phyloP scores from a whole-genome alignment of 2,329 filamentous ascomycete genomes.

The Ambrosiella cleistominuta region DNA sequence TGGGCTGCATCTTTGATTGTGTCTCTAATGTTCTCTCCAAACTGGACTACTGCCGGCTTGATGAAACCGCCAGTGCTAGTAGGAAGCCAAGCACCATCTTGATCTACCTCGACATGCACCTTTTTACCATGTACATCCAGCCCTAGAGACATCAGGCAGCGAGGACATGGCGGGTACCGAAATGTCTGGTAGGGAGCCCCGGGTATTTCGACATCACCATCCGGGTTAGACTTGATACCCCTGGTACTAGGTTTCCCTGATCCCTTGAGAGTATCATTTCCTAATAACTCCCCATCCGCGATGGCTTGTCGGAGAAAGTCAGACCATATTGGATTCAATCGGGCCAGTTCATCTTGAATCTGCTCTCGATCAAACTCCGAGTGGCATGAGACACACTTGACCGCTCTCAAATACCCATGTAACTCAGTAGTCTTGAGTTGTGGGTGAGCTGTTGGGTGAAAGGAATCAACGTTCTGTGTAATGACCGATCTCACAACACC shows the following conservation, averaged over 20 bases:
- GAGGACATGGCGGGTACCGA: slow-evolving; percentile 76
- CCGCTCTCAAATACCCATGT: slow-evolving; percentile 72
- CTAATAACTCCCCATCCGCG: slow-evolving; percentile 29
- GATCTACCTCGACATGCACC: slow-evolving; percentile 49
- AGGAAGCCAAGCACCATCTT: slow-evolving; percentile 52
- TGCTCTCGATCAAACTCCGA: slow-evolving; percentile 50
- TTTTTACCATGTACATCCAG: slow-evolving; percentile 1
- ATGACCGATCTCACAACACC: slow-evolving; percentile 62
- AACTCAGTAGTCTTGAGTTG: slow-evolving; percentile 61
- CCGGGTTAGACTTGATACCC: slow-evolving; percentile 73
- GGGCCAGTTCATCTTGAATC: slow-evolving; percentile 61
- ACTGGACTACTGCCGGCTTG: slow-evolving; percentile 92
- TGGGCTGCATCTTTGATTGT: slow-evolving; percentile 61
- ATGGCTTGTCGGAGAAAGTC: slow-evolving; percentile 56
- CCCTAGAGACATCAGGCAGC: slow-evolving; percentile 42
- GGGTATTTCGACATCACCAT: slow-evolving; percentile 84
- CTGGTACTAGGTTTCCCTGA: slow-evolving; percentile 46
- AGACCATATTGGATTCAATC: slow-evolving; percentile 75
- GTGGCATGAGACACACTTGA: slow-evolving; percentile 65
- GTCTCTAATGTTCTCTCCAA: slow-evolving; percentile 68
- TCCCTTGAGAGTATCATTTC: slow-evolving; percentile 24
- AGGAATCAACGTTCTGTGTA: slow-evolving; percentile 95
- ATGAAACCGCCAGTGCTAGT: slow-evolving; percentile 58
- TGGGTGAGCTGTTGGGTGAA: slow-evolving; percentile 66
- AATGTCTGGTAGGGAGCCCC: slow-evolving; percentile 79